phyloP scores from a whole-genome alignment of 306 rosid species.

The Fagus crenata region DNA sequence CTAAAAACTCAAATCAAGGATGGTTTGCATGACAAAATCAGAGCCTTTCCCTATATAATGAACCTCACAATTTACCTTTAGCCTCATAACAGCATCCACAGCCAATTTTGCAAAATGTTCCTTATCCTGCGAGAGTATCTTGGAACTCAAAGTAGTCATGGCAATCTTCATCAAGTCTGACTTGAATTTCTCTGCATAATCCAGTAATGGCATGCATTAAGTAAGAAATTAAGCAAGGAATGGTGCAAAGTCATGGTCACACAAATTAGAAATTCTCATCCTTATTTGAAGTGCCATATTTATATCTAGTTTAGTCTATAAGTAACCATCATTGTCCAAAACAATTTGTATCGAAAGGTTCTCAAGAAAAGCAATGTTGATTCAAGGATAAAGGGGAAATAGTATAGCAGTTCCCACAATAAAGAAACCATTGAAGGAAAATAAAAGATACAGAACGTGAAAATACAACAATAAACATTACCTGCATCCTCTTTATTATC shows the following conservation, averaged over 20 bases:
- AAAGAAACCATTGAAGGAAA: slow-evolving; percentile 6
- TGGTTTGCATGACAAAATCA: neutral
- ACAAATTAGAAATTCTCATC: neutral
- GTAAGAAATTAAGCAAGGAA: slow-evolving; percentile 7
- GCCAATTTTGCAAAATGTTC: slow-evolving; percentile 90
- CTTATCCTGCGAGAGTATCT: slow-evolving; percentile 94
- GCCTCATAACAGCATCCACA: slow-evolving; percentile 93
- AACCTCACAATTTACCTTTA: slow-evolving; percentile 56
- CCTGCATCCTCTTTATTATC: slow-evolving; percentile 87
- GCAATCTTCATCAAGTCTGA: slow-evolving; percentile 94
- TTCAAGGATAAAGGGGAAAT: neutral
- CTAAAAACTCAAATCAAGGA: neutral
- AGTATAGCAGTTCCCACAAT: neutral
- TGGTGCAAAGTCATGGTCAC: neutral
- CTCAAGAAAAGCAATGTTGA: neutral
- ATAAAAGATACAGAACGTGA: neutral
- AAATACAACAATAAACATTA: slow-evolving; percentile 14
- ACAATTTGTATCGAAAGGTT: neutral
- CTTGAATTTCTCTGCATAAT: slow-evolving; percentile 72
- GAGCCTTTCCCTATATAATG: neutral
- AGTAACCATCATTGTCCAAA: neutral
- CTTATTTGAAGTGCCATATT: neutral
- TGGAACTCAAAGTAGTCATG: slow-evolving; percentile 94
- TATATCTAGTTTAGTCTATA: neutral
- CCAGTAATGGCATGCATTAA: slow-evolving; percentile 21